phyloP scores from a whole-genome alignment of 1,284 basidiomycete species.

The Malassezia cuniculi region DNA sequence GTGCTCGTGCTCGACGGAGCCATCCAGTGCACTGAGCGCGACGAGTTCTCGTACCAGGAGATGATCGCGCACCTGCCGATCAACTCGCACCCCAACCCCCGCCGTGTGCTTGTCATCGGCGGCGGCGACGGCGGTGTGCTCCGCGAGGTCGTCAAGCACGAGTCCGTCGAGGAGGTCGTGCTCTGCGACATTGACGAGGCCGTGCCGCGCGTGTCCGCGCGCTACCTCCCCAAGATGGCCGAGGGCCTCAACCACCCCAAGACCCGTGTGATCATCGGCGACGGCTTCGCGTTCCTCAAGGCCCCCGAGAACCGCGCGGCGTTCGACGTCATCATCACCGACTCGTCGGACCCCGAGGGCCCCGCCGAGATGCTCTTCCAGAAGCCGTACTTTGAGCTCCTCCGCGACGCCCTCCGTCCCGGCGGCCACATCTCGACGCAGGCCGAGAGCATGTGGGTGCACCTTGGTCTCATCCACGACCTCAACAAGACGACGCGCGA shows the following conservation, averaged over 20 bases:
- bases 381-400: conserved; percentile 89
- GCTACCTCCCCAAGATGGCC: conserved; percentile 89
- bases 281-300: conserved; percentile 92
- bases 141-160: conserved; percentile 90
- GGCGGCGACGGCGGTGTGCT: conserved; percentile 69
- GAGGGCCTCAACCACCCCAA: conserved; percentile 66
- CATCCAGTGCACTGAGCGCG: conserved; percentile 91
- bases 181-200: conserved; percentile 99
- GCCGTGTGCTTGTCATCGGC: conserved; percentile 89
- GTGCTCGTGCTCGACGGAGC: conserved; percentile 91
- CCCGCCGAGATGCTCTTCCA: conserved; percentile 90
- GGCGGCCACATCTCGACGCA: conserved; percentile 93
- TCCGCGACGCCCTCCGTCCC: conserved; percentile 73
- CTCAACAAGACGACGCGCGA: conserved; percentile 61
- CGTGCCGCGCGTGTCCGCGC: conserved; percentile 85
- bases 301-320: conserved; percentile 60
- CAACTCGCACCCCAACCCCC: conserved; percentile 87
- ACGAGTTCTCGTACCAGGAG: conserved; percentile 99
- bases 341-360: conserved; percentile 95
- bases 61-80: conserved; percentile 97
- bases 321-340: conserved; percentile 95
- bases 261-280: conserved; percentile 79
- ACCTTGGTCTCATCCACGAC: conserved; percentile 72
- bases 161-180: conserved; percentile 76
- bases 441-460: conserved; percentile 90